These are phyloP conservation scores for Tagetes erecta DNA, from an alignment of 129 eudicot species.

Conservation along the genomic window DNA sequence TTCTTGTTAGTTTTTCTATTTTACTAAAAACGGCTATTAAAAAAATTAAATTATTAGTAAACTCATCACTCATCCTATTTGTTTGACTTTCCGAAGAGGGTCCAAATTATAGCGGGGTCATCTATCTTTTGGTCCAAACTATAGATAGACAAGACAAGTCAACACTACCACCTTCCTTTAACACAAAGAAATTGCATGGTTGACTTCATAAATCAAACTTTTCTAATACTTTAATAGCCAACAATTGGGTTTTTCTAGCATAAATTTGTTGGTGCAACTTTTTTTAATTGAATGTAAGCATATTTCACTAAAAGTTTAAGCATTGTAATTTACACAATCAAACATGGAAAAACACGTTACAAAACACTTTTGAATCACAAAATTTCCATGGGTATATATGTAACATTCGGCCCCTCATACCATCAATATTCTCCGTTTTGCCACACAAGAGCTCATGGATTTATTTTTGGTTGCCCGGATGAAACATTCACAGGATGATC, in stretches of 20 bases:
- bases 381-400: no score
- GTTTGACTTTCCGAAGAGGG: not conserved
- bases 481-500: no score
- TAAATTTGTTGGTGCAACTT: not conserved
- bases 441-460: no score
- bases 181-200: not conserved
- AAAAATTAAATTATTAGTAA: not conserved
- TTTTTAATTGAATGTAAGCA: no score
- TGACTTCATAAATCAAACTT: not conserved
- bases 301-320: no score
- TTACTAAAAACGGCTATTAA: not conserved
- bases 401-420: no score
- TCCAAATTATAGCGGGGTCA: constrained; percentile 2
- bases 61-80: not conserved
- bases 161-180: not conserved
- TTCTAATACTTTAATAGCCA: not conserved
- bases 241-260: not conserved
- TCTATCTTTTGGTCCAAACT: not conserved
- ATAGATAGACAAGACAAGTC: not conserved
- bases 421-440: no score
- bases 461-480: no score
- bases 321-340: no score
- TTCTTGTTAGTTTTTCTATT: no score
- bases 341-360: no score
- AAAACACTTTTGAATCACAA: no score